These are phyloP conservation scores for Nymphaea colorata DNA, from an alignment of 164 flowering plant genomes.

Conservation along the genomic window DNA sequence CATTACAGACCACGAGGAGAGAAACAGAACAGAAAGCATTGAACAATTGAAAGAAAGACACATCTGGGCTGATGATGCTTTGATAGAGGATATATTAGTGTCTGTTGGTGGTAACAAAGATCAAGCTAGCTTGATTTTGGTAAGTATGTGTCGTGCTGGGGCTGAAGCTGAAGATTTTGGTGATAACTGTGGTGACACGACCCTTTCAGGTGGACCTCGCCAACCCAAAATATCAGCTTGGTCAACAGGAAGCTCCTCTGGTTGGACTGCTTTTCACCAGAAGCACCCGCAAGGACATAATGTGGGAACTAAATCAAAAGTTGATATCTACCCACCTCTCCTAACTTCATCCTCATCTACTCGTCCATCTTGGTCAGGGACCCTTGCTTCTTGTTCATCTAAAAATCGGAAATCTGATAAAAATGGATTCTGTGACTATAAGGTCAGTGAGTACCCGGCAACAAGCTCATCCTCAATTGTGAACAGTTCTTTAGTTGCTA, in stretches of 20 bases:
- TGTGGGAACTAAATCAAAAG: slow-evolving; percentile 10
- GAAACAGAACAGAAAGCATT: slow-evolving; percentile 6
- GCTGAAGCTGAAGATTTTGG: neutral
- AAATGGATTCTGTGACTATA: too few species aligned
- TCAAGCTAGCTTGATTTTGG: slow-evolving; percentile 41
- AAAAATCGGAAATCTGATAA: too few species aligned
- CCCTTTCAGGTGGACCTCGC: slow-evolving; percentile 4
- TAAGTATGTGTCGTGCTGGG: slow-evolving; percentile 21
- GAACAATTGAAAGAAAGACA: slow-evolving; percentile 33
- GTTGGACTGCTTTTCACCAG: slow-evolving; percentile 71
- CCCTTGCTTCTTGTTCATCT: too few species aligned
- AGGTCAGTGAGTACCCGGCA: too few species aligned
- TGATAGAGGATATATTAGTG: slow-evolving; percentile 61
- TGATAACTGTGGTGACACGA: neutral
- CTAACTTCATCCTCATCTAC: slow-evolving; percentile 7
- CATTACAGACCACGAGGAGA: slow-evolving; percentile 5
- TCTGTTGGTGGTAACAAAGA: slow-evolving; percentile 37
- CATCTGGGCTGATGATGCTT: slow-evolving; percentile 57
- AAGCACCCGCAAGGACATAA: slow-evolving; percentile 33
- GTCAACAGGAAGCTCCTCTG: slow-evolving; percentile 29
- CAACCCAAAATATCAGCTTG: slow-evolving; percentile 19
- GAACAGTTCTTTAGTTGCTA: too few species aligned
- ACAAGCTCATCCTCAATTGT: too few species aligned
- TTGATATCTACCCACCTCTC: slow-evolving; percentile 50
- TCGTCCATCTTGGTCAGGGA: slow-evolving; percentile 2